Evolutionary conservation across 345 rosid species (phyloP).

Genomic region (Tarenaya hassleriana): DNA sequence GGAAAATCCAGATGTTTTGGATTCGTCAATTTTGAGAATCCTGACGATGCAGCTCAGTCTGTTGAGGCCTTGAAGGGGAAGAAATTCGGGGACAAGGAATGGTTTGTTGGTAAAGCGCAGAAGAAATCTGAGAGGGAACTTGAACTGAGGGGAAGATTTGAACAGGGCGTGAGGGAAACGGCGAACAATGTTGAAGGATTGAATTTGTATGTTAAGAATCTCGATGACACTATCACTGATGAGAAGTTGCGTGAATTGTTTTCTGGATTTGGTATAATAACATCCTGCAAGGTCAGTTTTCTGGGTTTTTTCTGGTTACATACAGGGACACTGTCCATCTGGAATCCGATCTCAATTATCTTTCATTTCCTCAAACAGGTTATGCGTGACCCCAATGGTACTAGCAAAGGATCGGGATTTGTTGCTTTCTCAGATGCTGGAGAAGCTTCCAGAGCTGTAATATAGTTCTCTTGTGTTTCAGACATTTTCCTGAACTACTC

Average conservation of each 20-base stretch:
- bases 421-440: slow-evolving; percentile 73
- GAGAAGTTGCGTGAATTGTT: slow-evolving; percentile 86
- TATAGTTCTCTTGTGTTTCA: neutral
- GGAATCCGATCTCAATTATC: neutral
- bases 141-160: slow-evolving; percentile 64
- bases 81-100: slow-evolving; percentile 76
- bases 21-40: slow-evolving; percentile 83
- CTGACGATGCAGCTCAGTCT: slow-evolving; percentile 83
- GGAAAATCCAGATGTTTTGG: slow-evolving; percentile 91
- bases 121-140: slow-evolving; percentile 84
- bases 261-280: slow-evolving; percentile 67
- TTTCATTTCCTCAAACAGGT: slow-evolving; percentile 32
- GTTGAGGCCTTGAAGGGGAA: slow-evolving; percentile 81
- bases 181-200: slow-evolving; percentile 75
- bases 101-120: slow-evolving; percentile 94
- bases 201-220: slow-evolving; percentile 76
- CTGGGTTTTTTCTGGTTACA: neutral
- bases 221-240: slow-evolving; percentile 82
- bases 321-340: neutral
- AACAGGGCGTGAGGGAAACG: slow-evolving; percentile 60
- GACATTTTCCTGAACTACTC: neutral
- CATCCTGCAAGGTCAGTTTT: slow-evolving; percentile 80
- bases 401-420: slow-evolving; percentile 50
- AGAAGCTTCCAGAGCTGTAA: slow-evolving; percentile 83
- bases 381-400: slow-evolving; percentile 67